Conservation (phyloP, 1,284 basidiomycete species). For the Mycosarcoma mackinlayi region DNA sequence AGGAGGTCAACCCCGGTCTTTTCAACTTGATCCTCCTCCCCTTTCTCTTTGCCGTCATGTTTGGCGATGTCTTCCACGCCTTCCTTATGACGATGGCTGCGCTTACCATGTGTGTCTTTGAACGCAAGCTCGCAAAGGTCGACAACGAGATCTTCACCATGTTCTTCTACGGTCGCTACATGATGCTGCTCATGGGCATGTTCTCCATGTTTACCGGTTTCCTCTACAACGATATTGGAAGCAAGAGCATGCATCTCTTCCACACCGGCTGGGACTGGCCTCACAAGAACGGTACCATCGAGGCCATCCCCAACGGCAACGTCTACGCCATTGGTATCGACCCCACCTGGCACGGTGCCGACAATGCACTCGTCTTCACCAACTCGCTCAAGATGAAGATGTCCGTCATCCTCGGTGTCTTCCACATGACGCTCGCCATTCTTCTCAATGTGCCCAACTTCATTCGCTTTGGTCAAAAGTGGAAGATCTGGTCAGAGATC, state of each 20-base stretch:
- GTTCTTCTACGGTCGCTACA: slow-evolving; percentile 98
- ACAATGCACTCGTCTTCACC: slow-evolving; percentile 91
- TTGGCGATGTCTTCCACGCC: slow-evolving; percentile 98
- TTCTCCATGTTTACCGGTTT: slow-evolving; percentile 94
- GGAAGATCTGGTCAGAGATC: slow-evolving; percentile 92
- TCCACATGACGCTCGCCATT: slow-evolving; percentile 98
- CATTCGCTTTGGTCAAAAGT: slow-evolving; percentile 85
- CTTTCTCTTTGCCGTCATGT: slow-evolving; percentile 99
- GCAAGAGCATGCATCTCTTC: slow-evolving; percentile 88
- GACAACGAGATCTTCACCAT: slow-evolving; percentile 88
- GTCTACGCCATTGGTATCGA: slow-evolving; percentile 94
- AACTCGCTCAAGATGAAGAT: slow-evolving; percentile 99
- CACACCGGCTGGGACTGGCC: slow-evolving; percentile 89
- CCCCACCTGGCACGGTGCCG: slow-evolving; percentile 92
- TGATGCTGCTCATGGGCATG: slow-evolving; percentile 94
- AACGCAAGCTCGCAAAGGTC: slow-evolving; percentile 81
- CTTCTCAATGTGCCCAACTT: slow-evolving; percentile 96
- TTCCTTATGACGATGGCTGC: slow-evolving; percentile 83
- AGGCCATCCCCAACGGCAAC: slow-evolving; percentile 71
- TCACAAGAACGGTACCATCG: slow-evolving; percentile 64
- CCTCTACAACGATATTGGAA: slow-evolving; percentile 99
- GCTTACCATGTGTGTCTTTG: slow-evolving; percentile 83
- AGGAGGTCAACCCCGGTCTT: slow-evolving; percentile 96
- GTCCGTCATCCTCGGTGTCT: slow-evolving; percentile 95
- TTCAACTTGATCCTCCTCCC: slow-evolving; percentile 96